These are phyloP conservation scores for Aegilops longissima DNA, from an alignment of 176 grass and related monocot genomes.

Conservation along the genomic window DNA sequence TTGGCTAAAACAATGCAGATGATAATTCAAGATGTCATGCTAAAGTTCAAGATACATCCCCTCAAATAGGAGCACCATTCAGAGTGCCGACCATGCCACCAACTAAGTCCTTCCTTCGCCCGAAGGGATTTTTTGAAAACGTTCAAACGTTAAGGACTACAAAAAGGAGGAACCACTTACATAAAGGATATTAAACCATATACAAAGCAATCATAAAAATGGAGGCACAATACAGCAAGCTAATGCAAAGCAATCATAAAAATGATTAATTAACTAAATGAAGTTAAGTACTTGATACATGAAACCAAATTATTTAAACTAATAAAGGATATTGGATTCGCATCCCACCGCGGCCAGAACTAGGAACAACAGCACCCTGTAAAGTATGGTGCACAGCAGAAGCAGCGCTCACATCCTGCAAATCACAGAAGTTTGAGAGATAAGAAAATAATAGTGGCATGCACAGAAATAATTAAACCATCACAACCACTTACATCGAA, in stretches of 20 bases:
- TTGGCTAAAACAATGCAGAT: slow-evolving; percentile 66
- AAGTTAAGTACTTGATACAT: slow-evolving; percentile 3
- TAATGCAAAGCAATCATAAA: background rate
- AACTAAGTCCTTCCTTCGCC: slow-evolving; percentile 80
- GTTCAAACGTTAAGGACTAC: slow-evolving; percentile 62
- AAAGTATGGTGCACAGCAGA: slow-evolving; percentile 85
- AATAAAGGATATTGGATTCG: slow-evolving; percentile 99
- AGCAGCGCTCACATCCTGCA: slow-evolving; percentile 78
- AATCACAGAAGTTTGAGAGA: slow-evolving; percentile 26
- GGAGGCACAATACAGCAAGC: too few species aligned
- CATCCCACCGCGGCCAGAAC: slow-evolving; percentile 99
- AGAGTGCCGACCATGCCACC: slow-evolving; percentile 35
- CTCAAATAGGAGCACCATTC: slow-evolving; percentile 55
- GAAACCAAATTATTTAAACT: slow-evolving; percentile 4
- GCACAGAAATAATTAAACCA: slow-evolving; percentile 1
- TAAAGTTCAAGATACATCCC: slow-evolving; percentile 63
- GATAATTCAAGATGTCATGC: slow-evolving; percentile 53
- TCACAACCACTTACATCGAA: slow-evolving; percentile 60
- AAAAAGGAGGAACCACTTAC: background rate
- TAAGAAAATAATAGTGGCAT: slow-evolving; percentile 16
- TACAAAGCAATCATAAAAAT: background rate
- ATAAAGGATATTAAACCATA: background rate
- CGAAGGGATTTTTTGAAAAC: slow-evolving; percentile 94
- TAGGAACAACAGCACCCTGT: slow-evolving; percentile 94
- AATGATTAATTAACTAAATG: background rate